phyloP scores from a whole-genome alignment of 768 basidiomycete genomes.

The Pleurotus eryngii region DNA sequence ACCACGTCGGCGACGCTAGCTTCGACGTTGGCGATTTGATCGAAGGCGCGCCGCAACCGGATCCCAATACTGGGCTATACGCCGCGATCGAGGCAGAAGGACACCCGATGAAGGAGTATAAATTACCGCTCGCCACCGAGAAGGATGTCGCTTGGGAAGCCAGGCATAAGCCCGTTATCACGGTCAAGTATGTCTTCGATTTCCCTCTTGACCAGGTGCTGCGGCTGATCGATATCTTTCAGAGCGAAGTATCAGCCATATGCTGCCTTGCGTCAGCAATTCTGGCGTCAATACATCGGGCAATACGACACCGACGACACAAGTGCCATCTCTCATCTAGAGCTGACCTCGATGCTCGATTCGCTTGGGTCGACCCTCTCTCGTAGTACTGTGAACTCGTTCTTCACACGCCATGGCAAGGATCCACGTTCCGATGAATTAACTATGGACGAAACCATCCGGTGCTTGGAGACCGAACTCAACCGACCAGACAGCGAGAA shows the following conservation, averaged over 20 bases:
- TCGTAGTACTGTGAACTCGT: slow-evolving; percentile 69
- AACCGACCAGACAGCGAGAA: slow-evolving; percentile 70
- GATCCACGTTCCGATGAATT: slow-evolving; percentile 65
- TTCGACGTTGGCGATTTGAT: slow-evolving; percentile 74
- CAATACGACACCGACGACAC: slow-evolving; percentile 92
- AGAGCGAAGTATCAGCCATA: slow-evolving; percentile 97
- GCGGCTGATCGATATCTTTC: background rate
- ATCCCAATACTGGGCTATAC: slow-evolving; percentile 54
- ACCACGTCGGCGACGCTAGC: slow-evolving; percentile 77
- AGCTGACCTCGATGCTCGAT: slow-evolving; percentile 93
- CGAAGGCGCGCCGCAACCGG: slow-evolving; percentile 62
- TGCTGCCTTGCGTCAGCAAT: slow-evolving; percentile 81
- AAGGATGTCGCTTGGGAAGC: slow-evolving; percentile 71
- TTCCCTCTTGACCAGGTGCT: background rate
- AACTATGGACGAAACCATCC: slow-evolving; percentile 74
- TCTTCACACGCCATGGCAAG: slow-evolving; percentile 74
- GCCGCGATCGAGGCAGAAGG: slow-evolving; percentile 49
- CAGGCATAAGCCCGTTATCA: slow-evolving; percentile 66
- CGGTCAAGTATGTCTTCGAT: slow-evolving; percentile 49
- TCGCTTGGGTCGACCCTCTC: slow-evolving; percentile 94
- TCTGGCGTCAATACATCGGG: slow-evolving; percentile 85
- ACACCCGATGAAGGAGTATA: slow-evolving; percentile 72
- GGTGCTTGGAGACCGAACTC: slow-evolving; percentile 83
- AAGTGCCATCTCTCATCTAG: slow-evolving; percentile 68
- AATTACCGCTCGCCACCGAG: slow-evolving; percentile 55